A percentile compares a stretch with the other conserved stretches of the same genome.
Conservation (phyloP, 106 monocot genomes). For the Phalaenopsis equestris region DNA sequence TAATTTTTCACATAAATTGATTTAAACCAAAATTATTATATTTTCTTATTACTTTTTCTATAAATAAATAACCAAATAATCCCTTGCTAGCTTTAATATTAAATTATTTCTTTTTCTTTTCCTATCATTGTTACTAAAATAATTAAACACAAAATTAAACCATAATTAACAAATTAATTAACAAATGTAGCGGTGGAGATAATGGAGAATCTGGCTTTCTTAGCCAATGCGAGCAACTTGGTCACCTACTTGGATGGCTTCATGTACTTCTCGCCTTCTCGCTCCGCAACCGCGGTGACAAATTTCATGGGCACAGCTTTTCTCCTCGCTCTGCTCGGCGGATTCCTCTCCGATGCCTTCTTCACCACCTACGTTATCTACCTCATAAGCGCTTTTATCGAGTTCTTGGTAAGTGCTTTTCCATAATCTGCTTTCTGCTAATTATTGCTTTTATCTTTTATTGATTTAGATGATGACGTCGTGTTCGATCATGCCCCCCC, state of each 20-base stretch:
- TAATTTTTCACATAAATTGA: no score
- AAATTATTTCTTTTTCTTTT: no score
- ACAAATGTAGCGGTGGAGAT: conserved; percentile 58
- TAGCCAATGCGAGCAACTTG: conserved; percentile 83
- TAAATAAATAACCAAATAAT: no score
- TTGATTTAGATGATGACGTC: no score
- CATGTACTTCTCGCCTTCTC: conserved; percentile 65
- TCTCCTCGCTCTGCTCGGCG: conserved; percentile 78
- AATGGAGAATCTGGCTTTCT: conserved; percentile 76
- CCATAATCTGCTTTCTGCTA: neutral
- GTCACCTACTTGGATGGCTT: conserved; percentile 49
- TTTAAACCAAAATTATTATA: no score
- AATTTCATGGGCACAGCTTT: conserved; percentile 96
- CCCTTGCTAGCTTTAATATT: no score
- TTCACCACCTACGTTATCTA: conserved; percentile 53
- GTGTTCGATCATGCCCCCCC: no score
- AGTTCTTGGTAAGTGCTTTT: conserved; percentile 44
- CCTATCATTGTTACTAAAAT: no score
- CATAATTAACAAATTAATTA: neutral
- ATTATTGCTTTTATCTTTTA: neutral
- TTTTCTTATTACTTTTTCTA: no score
- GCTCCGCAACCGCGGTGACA: conserved; percentile 63
- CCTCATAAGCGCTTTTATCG: conserved; percentile 52
- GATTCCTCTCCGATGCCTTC: conserved; percentile 82
- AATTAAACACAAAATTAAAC: neutral